Percentiles rank a stretch among this genome's conserved stretches.
Conservation (phyloP, 2,329 filamentous ascomycete genomes). For the Cercospora zeae-maydis region DNA sequence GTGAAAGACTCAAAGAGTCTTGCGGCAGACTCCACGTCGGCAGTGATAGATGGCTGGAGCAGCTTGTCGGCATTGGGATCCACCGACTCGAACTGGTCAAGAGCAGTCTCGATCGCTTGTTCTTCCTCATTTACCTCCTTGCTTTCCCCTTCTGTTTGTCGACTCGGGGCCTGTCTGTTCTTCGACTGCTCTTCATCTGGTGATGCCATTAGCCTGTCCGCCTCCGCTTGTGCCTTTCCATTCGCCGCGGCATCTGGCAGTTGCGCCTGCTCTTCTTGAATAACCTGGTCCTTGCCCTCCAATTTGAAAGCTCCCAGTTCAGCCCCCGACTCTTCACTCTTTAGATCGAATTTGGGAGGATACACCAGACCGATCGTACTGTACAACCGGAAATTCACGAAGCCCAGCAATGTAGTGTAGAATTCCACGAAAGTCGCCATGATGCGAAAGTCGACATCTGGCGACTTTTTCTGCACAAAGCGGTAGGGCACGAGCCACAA, state of each 20-base stretch:
- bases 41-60: slow-evolving; percentile 65
- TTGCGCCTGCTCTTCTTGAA: slow-evolving; percentile 28
- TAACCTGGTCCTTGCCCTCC: slow-evolving; percentile 64
- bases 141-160: slow-evolving; percentile 26
- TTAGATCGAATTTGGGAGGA: slow-evolving; percentile 85
- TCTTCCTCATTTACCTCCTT: slow-evolving; percentile 23
- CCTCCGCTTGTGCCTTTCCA: slow-evolving; percentile 48
- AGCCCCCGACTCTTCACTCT: slow-evolving; percentile 82
- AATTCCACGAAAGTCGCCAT: slow-evolving; percentile 99
- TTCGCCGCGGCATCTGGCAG: slow-evolving; percentile 30
- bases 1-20: slow-evolving; percentile 85
- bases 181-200: slow-evolving; percentile 36
- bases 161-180: slow-evolving; percentile 38
- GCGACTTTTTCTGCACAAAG: slow-evolving; percentile 91
- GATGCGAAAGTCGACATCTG: slow-evolving; percentile 95
- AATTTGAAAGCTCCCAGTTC: slow-evolving; percentile 89
- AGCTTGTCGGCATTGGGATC: slow-evolving; percentile 82
- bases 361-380: slow-evolving; percentile 89
- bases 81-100: slow-evolving; percentile 88
- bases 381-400: slow-evolving; percentile 94
- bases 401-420: slow-evolving; percentile 92
- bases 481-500: slow-evolving; percentile 97
- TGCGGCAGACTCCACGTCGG: slow-evolving; percentile 60
- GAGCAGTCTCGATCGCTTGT: slow-evolving; percentile 43
- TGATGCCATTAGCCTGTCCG: slow-evolving; percentile 43